phyloP scores from a whole-genome alignment of 768 basidiomycete genomes.

The Suillus clintonianus region DNA sequence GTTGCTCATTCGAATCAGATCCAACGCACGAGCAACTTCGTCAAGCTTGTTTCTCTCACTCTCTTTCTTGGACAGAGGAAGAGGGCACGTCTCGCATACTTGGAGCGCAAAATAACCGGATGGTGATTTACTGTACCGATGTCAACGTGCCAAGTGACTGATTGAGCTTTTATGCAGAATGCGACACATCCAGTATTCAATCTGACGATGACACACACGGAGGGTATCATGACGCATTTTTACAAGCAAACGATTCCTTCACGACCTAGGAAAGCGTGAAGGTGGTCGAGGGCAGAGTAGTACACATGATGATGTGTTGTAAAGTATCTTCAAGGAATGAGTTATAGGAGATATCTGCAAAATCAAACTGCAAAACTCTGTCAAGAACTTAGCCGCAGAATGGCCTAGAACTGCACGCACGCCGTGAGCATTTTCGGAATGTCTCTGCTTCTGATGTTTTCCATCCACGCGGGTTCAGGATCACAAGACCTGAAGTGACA shows the following conservation, averaged over 20 bases:
- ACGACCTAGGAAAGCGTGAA: slow-evolving; percentile 20
- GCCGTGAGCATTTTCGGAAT: neutral
- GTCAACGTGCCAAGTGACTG: neutral
- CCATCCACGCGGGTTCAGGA: neutral
- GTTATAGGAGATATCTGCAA: neutral
- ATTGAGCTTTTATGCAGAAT: slow-evolving; percentile 49
- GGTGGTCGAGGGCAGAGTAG: neutral
- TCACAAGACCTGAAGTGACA: neutral
- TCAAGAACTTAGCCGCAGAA: neutral
- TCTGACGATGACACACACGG: slow-evolving; percentile 65
- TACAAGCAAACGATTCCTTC: slow-evolving; percentile 58
- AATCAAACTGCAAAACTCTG: neutral
- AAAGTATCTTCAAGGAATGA: neutral
- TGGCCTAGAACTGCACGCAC: neutral
- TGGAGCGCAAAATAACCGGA: slow-evolving; percentile 61
- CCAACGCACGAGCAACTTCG: slow-evolving; percentile 30
- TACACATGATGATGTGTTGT: neutral
- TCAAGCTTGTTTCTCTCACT: slow-evolving; percentile 50
- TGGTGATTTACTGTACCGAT: slow-evolving; percentile 46
- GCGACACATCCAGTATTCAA: slow-evolving; percentile 83
- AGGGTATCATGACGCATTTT: slow-evolving; percentile 71
- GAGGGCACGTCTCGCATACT: slow-evolving; percentile 56
- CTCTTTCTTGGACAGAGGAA: slow-evolving; percentile 69
- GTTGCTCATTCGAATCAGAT: slow-evolving; percentile 19
- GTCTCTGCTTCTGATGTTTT: neutral